Conservation (phyloP, 2,329 filamentous ascomycete species). For the Pseudogymnoascus sp. region DNA sequence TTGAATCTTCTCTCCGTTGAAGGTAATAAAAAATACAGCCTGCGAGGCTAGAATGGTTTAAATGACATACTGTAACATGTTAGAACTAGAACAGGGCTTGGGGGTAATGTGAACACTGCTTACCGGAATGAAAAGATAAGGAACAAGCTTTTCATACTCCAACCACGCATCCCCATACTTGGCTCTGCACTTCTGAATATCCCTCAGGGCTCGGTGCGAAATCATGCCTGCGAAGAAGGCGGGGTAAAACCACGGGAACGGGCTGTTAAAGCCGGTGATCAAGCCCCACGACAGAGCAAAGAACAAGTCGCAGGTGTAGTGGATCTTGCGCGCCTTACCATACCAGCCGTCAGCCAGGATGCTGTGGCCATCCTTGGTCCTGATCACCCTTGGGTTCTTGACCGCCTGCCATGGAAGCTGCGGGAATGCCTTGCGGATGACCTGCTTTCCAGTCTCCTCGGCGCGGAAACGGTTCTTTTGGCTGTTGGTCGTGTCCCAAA, state of each 20-base stretch:
- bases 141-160: conserved; percentile 72
- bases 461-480: conserved; percentile 91
- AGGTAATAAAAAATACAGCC: background rate
- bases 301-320: conserved; percentile 74
- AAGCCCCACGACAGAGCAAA: conserved; percentile 72
- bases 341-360: conserved; percentile 86
- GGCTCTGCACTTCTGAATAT: conserved; percentile 65
- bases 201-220: conserved; percentile 64
- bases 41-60: background rate
- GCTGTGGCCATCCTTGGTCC: conserved; percentile 56
- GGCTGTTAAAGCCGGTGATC: conserved; percentile 72
- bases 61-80: conserved; percentile 13
- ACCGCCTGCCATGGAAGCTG: conserved; percentile 84
- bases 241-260: conserved; percentile 86
- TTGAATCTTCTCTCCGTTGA: background rate
- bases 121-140: conserved; percentile 75
- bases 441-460: conserved; percentile 62
- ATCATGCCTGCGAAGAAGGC: conserved; percentile 77
- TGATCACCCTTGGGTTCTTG: conserved; percentile 71
- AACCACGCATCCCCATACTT: conserved; percentile 79
- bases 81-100: background rate
- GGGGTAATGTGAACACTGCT: conserved; percentile 22
- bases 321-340: conserved; percentile 67
- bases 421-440: conserved; percentile 73
- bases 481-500: conserved; percentile 87